Percentiles rank a stretch among this genome's conserved stretches.
These are phyloP conservation scores for Ceratobasidium theobromae DNA, from an alignment of 1,284 basidiomycete genomes.

Conservation along the genomic window DNA sequence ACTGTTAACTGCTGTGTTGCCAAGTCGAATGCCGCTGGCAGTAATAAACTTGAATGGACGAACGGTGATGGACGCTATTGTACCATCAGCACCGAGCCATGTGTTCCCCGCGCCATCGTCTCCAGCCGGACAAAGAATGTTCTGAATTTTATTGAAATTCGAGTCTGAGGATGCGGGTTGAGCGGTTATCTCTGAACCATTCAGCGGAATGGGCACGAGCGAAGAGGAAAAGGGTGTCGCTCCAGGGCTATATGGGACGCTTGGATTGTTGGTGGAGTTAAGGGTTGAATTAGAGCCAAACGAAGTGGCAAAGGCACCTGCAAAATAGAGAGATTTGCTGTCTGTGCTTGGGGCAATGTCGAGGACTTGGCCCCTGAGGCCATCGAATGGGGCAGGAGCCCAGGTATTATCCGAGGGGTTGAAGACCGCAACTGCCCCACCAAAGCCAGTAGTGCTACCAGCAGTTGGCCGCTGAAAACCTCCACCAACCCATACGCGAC, in stretches of 20 bases:
- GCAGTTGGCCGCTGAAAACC: conserved; percentile 55
- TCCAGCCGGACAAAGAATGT: conserved; percentile 82
- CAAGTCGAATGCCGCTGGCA: conserved; percentile 80
- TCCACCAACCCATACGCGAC: conserved; percentile 85
- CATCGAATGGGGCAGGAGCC: conserved; percentile 78
- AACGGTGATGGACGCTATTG: conserved; percentile 70
- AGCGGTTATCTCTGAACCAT: conserved; percentile 63
- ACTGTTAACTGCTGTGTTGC: conserved; percentile 82
- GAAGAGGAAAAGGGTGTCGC: conserved; percentile 88
- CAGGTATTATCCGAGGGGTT: conserved; percentile 64
- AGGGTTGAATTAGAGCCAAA: conserved; percentile 63
- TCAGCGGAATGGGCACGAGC: conserved; percentile 81
- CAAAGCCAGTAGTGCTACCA: conserved; percentile 47
- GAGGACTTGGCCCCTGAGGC: conserved; percentile 76
- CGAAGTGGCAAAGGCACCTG: conserved; percentile 80
- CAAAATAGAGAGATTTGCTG: conserved; percentile 76
- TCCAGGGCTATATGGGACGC: conserved; percentile 71
- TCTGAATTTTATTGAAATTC: conserved; percentile 68
- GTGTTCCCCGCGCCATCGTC: conserved; percentile 76
- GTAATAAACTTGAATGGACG: conserved; percentile 70
- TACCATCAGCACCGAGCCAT: conserved; percentile 81
- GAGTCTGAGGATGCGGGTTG: conserved; percentile 66
- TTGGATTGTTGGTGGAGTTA: conserved; percentile 71
- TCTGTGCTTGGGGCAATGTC: conserved; percentile 78
- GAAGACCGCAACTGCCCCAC: conserved; percentile 78